Evolutionary conservation across 73 alveolate species (phyloP).

Genomic region (Durusdinium trenchii): DNA sequence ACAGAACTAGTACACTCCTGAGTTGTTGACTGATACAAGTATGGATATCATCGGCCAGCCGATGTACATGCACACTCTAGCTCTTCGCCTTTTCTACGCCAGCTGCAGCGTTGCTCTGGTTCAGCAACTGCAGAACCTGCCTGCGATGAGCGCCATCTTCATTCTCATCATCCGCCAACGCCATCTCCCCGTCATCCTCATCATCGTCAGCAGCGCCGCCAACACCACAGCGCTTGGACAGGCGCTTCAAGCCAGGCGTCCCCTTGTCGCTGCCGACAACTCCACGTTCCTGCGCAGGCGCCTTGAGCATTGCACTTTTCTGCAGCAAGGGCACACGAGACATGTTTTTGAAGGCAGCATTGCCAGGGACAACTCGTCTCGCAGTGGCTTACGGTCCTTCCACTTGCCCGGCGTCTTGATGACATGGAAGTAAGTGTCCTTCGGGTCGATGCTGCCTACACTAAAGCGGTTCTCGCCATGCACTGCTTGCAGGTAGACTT

Average conservation of each 20-base stretch:
- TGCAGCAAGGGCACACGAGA: not conserved
- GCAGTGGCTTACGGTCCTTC: not conserved
- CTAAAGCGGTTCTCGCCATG: conserved; percentile 11
- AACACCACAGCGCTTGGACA: no score
- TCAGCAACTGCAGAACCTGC: no score
- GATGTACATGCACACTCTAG: no score
- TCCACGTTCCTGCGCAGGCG: not conserved
- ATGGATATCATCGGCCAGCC: no score
- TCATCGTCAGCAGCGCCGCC: no score
- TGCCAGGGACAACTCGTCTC: not conserved
- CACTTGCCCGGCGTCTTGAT: not conserved
- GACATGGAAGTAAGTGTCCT: not conserved
- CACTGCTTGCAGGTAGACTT: not conserved
- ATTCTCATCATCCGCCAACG: no score
- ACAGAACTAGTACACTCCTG: no score
- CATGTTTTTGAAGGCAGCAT: conserved; percentile 2
- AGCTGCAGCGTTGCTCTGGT: no score
- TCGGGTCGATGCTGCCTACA: not conserved
- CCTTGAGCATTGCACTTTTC: not conserved
- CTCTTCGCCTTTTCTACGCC: no score
- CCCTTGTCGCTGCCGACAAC: not conserved
- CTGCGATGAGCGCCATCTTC: no score
- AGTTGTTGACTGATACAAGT: no score
- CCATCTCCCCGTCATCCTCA: no score
- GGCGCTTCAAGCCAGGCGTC: not conserved